Evolutionary conservation across 2,329 filamentous ascomycete species (phyloP).

Genomic region (Talaromyces islandicus): DNA sequence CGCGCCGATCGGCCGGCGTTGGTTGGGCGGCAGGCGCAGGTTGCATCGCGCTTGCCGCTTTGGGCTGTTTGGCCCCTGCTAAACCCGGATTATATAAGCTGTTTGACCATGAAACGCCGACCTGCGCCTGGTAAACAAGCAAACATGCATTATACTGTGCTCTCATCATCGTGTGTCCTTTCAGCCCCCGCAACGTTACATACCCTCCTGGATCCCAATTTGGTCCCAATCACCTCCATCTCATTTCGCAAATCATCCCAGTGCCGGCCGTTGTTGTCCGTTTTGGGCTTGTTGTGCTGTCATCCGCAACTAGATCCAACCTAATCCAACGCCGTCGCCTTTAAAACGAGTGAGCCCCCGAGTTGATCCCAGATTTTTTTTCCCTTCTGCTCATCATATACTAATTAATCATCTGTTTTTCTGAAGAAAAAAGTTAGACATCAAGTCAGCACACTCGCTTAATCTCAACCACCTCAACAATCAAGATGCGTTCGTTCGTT

Average conservation of each 20-base stretch:
- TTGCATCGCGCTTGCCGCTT: not conserved
- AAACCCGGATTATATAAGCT: not conserved
- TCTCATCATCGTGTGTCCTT: too few species aligned
- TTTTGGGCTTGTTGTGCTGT: not conserved
- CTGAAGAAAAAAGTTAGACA: not conserved
- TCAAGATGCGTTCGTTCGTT: slow-evolving; percentile 8
- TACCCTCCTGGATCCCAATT: not conserved
- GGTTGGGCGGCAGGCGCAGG: not conserved
- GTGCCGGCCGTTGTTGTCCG: not conserved
- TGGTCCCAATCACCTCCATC: too few species aligned
- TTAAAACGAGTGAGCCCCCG: not conserved
- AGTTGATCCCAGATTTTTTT: not conserved
- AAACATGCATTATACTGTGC: too few species aligned
- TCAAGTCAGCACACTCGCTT: not conserved
- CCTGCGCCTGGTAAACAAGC: not conserved
- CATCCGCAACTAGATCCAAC: not conserved
- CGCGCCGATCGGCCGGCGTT: not conserved
- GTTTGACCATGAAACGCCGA: not conserved
- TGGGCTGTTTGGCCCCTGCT: not conserved
- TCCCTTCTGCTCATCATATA: not conserved
- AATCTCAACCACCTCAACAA: not conserved
- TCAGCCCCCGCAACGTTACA: not conserved
- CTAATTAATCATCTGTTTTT: not conserved
- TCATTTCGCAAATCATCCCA: not conserved
- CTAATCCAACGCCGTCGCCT: not conserved